A percentile compares a stretch with the other conserved stretches of the same genome.
phyloP scores from a whole-genome alignment of 192 early-diverging fungal genomes.

The Gorgonomyces haynaldii region DNA sequence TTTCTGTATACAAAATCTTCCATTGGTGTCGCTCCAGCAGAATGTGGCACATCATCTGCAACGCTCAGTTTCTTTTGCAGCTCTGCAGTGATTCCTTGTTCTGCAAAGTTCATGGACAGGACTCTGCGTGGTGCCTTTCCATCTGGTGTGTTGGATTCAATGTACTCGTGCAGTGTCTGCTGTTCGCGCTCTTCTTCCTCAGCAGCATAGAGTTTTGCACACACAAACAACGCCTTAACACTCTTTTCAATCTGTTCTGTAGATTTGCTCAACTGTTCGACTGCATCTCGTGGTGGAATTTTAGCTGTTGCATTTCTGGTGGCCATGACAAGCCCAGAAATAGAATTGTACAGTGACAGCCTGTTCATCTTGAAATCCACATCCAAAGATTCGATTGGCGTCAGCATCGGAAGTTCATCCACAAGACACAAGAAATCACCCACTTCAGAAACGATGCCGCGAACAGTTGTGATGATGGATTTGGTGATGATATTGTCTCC shows the following conservation, averaged over 20 bases:
- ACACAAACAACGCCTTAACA: slow-evolving; percentile 39
- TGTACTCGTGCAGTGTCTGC: slow-evolving; percentile 5
- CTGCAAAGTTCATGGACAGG: neutral
- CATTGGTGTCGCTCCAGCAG: no score
- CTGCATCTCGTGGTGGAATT: slow-evolving; percentile 36
- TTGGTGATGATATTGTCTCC: no score
- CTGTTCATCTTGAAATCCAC: slow-evolving; percentile 51
- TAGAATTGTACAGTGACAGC: slow-evolving; percentile 50
- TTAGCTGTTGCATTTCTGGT: slow-evolving; percentile 42
- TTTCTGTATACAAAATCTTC: no score
- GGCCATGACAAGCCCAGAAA: slow-evolving; percentile 50
- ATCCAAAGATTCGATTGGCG: slow-evolving; percentile 22
- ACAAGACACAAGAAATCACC: slow-evolving; percentile 39
- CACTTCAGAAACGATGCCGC: slow-evolving; percentile 34
- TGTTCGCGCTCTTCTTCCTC: slow-evolving; percentile 49
- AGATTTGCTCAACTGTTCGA: slow-evolving; percentile 39
- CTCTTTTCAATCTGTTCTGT: slow-evolving; percentile 44
- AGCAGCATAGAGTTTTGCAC: slow-evolving; percentile 43
- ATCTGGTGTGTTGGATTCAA: neutral
- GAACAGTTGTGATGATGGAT: no score
- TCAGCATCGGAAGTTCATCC: slow-evolving; percentile 36
- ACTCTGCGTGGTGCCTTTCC: neutral
- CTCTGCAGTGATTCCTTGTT: neutral
- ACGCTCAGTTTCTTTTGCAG: neutral
- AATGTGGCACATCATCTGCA: neutral